Conservation (phyloP, 768 basidiomycete genomes). For the Tylopilus sp. region DNA sequence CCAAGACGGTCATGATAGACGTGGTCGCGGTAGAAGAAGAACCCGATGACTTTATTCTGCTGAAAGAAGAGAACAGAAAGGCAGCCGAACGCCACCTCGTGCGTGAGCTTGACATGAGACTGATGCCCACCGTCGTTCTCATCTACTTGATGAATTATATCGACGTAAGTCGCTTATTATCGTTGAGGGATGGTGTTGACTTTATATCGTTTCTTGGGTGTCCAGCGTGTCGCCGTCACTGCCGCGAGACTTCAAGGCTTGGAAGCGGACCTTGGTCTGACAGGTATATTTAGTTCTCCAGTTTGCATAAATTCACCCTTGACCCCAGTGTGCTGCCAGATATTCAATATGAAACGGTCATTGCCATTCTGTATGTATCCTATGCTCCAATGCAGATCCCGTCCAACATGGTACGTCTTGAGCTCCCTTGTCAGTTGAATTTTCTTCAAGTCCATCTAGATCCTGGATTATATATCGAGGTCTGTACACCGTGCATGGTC, state of each 20-base stretch:
- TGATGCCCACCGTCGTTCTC: slow-evolving; percentile 26
- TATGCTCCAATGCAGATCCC: no score
- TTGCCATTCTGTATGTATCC: no score
- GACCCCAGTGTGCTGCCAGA: neutral
- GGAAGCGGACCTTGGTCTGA: slow-evolving; percentile 35
- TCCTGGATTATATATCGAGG: no score
- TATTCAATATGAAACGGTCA: no score
- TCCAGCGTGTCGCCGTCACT: slow-evolving; percentile 37
- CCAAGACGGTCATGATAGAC: neutral
- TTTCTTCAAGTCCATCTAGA: no score
- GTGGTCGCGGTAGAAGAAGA: neutral
- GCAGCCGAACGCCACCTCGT: slow-evolving; percentile 23
- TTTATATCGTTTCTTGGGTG: neutral
- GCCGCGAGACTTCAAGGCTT: slow-evolving; percentile 39
- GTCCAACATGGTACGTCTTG: no score
- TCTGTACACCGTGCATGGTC: no score
- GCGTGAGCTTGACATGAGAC: slow-evolving; percentile 26
- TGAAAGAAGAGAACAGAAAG: slow-evolving; percentile 9
- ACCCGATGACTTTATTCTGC: slow-evolving; percentile 10
- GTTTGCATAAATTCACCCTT: neutral
- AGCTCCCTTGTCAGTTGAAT: no score
- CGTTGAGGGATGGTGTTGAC: neutral
- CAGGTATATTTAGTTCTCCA: slow-evolving; percentile 15
- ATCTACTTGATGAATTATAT: slow-evolving; percentile 28
- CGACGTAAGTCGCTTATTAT: slow-evolving; percentile 11